Conservation (phyloP, 805 yeast genomes). For the Wickerhamia fluorescens region DNA sequence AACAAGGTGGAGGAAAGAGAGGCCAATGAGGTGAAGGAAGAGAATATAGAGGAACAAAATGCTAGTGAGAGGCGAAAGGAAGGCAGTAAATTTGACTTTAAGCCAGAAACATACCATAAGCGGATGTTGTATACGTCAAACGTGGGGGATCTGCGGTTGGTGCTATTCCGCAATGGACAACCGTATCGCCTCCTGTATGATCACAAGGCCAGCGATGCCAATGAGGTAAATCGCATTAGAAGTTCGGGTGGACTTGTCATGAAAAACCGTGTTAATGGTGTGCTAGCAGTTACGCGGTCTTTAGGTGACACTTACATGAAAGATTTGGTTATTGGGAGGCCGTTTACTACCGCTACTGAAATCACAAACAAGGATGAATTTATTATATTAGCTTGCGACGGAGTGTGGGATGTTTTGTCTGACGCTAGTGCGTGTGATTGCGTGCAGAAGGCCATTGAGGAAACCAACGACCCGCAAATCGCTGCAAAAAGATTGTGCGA, state of each 20-base stretch:
- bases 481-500: slow-evolving; percentile 66
- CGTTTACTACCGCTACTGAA: slow-evolving; percentile 86
- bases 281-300: slow-evolving; percentile 89
- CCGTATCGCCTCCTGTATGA: slow-evolving; percentile 84
- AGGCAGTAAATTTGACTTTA: slow-evolving; percentile 41
- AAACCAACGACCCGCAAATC: slow-evolving; percentile 42
- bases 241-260: slow-evolving; percentile 80
- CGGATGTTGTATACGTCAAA: slow-evolving; percentile 88
- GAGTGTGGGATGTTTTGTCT: slow-evolving; percentile 89
- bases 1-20: no score
- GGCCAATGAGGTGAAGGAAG: slow-evolving; percentile 3
- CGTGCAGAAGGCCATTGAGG: slow-evolving; percentile 40
- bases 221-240: slow-evolving; percentile 70
- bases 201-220: slow-evolving; percentile 80
- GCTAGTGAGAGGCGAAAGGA: no score
- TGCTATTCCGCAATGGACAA: slow-evolving; percentile 64
- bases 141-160: slow-evolving; percentile 88
- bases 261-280: slow-evolving; percentile 91
- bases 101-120: slow-evolving; percentile 43
- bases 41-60: no score
- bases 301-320: slow-evolving; percentile 93
- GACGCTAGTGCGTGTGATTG: slow-evolving; percentile 80
- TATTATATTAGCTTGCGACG: slow-evolving; percentile 90
- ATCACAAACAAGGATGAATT: slow-evolving; percentile 63
- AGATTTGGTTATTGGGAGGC: slow-evolving; percentile 79